Conservation (phyloP, 73 alveolate genomes). For the Blepharisma japonicum region DNA sequence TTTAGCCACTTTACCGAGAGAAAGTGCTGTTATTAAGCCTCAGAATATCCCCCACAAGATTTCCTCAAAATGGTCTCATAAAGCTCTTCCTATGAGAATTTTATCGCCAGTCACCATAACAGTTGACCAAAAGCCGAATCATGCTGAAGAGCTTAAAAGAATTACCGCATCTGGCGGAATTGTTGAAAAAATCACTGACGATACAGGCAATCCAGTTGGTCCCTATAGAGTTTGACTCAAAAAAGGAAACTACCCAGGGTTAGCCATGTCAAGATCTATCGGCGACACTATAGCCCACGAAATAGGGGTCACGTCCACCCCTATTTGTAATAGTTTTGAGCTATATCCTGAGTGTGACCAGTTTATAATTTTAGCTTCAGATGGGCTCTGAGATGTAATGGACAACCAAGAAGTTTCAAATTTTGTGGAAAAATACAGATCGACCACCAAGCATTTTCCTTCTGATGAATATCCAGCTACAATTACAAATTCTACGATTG, state of each 20-base stretch:
- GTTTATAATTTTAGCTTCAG: conserved; percentile 62
- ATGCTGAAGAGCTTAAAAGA: conserved; percentile 63
- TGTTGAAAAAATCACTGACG: conserved; percentile 55
- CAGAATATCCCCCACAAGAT: too few species aligned
- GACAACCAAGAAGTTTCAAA: conserved; percentile 5
- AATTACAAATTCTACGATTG: too few species aligned
- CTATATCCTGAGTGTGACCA: conserved; percentile 54
- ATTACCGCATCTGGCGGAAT: conserved; percentile 60
- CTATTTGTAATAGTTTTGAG: conserved; percentile 50
- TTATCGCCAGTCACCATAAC: not conserved
- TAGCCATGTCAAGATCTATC: conserved; percentile 56
- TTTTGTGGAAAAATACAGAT: conserved; percentile 11
- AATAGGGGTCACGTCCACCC: conserved; percentile 60
- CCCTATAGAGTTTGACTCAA: conserved; percentile 55
- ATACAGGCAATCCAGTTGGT: conserved; percentile 35
- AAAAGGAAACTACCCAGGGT: conserved; percentile 58
- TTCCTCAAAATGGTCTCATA: too few species aligned
- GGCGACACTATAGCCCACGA: conserved; percentile 64
- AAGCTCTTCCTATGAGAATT: not conserved
- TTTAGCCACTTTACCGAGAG: conserved; percentile 26
- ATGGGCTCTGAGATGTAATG: conserved; percentile 42
- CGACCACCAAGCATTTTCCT: too few species aligned
- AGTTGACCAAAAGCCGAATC: conserved; percentile 14
- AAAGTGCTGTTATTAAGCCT: not conserved
- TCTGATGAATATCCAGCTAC: too few species aligned